Percentiles rank a stretch among this genome's conserved stretches.
These are phyloP conservation scores for Ulvella scutata DNA, from an alignment of 139 green algal genomes.

Conservation along the genomic window DNA sequence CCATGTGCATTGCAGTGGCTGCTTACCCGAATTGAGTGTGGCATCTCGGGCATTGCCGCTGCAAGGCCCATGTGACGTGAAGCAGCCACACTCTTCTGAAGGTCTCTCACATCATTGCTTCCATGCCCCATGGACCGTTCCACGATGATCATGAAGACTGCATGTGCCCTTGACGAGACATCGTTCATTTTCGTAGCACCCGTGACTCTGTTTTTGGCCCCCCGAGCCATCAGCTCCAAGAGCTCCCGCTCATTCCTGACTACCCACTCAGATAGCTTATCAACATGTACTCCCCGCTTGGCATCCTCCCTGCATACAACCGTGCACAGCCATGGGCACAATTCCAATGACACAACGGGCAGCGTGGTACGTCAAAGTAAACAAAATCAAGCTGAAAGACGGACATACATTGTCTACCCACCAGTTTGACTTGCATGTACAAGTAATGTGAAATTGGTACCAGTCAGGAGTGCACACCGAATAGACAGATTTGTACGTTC, in stretches of 20 bases:
- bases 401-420: too few relatives aligned
- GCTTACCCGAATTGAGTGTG: background rate
- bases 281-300: conserved; percentile 72
- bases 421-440: too few relatives aligned
- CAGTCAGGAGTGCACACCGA: background rate
- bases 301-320: conserved; percentile 52
- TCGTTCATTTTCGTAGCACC: conserved; percentile 91
- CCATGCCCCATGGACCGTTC: conserved; percentile 54
- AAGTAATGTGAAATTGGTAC: too few relatives aligned
- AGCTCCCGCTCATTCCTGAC: conserved; percentile 68
- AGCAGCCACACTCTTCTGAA: background rate
- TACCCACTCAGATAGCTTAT: conserved; percentile 88
- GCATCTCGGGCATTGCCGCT: background rate
- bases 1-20: too few relatives aligned
- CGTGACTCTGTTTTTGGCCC: conserved; percentile 55
- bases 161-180: conserved; percentile 63
- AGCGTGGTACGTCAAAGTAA: too few relatives aligned
- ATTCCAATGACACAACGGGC: too few relatives aligned
- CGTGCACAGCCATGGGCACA: too few relatives aligned
- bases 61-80: background rate
- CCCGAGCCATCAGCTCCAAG: conserved; percentile 71
- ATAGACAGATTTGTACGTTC: conserved; percentile 65
- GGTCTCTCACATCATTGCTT: background rate
- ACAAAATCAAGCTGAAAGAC: too few relatives aligned
- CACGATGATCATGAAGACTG: conserved; percentile 90